Percentiles rank a stretch among this genome's conserved stretches.
phyloP scores from a whole-genome alignment of 1,284 basidiomycete species.

The Ceraceosorus guamensis region DNA sequence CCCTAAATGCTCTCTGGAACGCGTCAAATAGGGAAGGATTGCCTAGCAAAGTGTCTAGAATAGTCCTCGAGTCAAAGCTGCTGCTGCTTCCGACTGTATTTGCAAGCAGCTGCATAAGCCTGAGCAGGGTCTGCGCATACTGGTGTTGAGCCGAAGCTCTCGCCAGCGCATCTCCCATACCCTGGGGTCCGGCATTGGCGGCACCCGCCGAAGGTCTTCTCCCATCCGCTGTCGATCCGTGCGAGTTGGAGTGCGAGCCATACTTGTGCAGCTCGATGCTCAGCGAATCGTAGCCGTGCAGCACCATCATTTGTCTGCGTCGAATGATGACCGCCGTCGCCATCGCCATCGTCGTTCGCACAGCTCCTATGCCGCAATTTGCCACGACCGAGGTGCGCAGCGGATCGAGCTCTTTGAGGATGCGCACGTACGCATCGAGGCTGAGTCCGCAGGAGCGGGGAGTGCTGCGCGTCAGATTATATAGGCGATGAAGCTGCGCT shows the following conservation, averaged over 20 bases:
- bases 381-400: constrained; percentile 77
- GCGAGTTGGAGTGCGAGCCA: background rate
- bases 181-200: background rate
- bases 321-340: constrained; percentile 81
- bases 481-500: too few relatives aligned
- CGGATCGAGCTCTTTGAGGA: constrained; percentile 76
- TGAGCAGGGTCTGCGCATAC: constrained; percentile 69
- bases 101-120: constrained; percentile 76
- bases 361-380: constrained; percentile 94
- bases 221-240: background rate
- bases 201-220: background rate
- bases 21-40: constrained; percentile 39
- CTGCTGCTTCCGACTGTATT: constrained; percentile 56
- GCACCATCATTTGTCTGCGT: constrained; percentile 72
- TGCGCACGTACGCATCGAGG: constrained; percentile 80
- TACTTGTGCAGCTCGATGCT: too few relatives aligned
- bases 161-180: constrained; percentile 23
- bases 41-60: constrained; percentile 37
- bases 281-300: constrained; percentile 45
- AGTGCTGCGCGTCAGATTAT: background rate
- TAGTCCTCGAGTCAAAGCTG: constrained; percentile 20
- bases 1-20: constrained; percentile 38
- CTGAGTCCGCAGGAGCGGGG: constrained; percentile 42
- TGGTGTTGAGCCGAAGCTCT: constrained; percentile 63
- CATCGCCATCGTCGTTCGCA: constrained; percentile 96